Base-by-base conservation (phyloP, 768 basidiomycete genomes). In the Chalciporus piperatus region DNA sequence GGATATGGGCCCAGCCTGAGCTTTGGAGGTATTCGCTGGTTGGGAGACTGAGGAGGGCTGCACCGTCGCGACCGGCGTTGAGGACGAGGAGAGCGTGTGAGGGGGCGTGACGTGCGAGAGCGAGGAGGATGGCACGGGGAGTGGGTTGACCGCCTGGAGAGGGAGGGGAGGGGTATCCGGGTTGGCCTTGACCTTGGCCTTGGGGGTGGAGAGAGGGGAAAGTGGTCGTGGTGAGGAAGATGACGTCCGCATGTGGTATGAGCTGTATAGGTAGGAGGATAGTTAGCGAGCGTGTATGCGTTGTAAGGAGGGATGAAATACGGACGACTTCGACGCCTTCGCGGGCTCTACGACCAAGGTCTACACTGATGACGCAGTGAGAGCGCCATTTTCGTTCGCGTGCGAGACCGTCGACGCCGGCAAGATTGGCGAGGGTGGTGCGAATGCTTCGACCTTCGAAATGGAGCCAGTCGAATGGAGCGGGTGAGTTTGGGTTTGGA, bases 21-120 rank as follows among this genome's bases (percentile, higher is more conserved):
- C 84, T 84, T 57, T 93, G 91, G 64, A 91, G 89, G 67, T 92
- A 93, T 59, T 93, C 91, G 57, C 80, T 79, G 0, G 90, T 92
- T 0, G 90, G 91, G 7, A 92, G 68, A 14, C 87, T 89, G 48
- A 92, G 77, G 4, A 89, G 83, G 0, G 90, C 91, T 1, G 86
- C 87, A 11, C 90, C 90, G 43, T 89, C 86, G 20, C 76, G 73
- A 6, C 89, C 89, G 79, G 90, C 92, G 60, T 92, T 75, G 3
- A 85, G 88, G 22, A 93, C 78, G n/a, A 92, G 82, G 0, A 93
- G 74, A 0, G 89, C 84, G 59, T 92, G 90, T 0, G 84, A 76
- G 3, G 88, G 76, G 0, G 82, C 88, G 30, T 79, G 76, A 11
- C 81, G 75, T 0, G 82, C 81, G 47, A 91, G 72, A 0, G 91